These are phyloP conservation scores for Carex littledalei DNA, from an alignment of 176 grass and related monocot species.

Conservation along the genomic window DNA sequence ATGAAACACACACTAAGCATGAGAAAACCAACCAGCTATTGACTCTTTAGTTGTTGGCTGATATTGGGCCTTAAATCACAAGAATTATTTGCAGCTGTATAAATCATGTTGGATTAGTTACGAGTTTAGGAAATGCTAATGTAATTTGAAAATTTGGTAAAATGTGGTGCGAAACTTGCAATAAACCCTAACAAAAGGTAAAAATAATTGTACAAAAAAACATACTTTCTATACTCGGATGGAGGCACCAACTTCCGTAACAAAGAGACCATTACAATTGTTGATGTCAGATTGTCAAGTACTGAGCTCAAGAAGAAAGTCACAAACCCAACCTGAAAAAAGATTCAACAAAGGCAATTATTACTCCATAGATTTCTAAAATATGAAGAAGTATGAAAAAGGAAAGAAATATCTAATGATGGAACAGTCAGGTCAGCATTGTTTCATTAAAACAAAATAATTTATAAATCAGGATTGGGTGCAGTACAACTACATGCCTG, in stretches of 20 bases:
- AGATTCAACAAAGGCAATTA: not conserved
- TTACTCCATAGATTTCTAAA: not conserved
- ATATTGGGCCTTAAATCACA: not conserved
- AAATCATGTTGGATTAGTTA: not conserved
- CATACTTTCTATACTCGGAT: slow-evolving; percentile 95
- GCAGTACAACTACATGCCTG: not conserved
- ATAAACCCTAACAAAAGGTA: not conserved
- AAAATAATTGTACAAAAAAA: slow-evolving; percentile 1
- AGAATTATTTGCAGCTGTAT: not conserved
- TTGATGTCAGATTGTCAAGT: slow-evolving; percentile 94
- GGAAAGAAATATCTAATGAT: not conserved
- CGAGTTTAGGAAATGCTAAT: not conserved
- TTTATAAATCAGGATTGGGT: too few relatives aligned
- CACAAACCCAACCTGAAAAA: slow-evolving; percentile 89
- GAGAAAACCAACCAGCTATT: not conserved
- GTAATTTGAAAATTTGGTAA: not conserved
- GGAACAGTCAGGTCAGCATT: not conserved
- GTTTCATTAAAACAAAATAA: not conserved
- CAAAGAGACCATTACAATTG: slow-evolving; percentile 95
- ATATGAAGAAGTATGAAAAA: not conserved
- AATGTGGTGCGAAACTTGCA: not conserved
- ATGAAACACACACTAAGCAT: not conserved
- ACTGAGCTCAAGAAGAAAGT: slow-evolving; percentile 90
- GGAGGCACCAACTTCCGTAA: slow-evolving; percentile 84
- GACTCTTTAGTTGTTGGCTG: not conserved